phyloP scores from a whole-genome alignment of 805 yeast species.

The Diddensiella transvaalensis region DNA sequence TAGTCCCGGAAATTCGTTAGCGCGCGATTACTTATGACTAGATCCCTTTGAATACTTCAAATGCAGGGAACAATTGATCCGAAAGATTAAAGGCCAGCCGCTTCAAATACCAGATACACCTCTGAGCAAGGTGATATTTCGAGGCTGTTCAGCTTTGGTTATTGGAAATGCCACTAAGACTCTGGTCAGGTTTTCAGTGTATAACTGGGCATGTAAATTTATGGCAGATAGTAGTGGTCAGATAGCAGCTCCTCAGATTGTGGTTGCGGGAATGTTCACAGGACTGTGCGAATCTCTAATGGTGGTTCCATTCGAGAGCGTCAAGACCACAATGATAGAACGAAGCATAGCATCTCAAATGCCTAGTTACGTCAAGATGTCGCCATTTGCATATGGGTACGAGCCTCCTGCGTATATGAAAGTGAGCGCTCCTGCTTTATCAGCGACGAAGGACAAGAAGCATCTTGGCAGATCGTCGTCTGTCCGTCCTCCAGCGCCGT shows the following conservation, averaged over 20 bases:
- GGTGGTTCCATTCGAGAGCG: slow-evolving; percentile 82
- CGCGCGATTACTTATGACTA: slow-evolving; percentile 26
- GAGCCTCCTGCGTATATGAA: background rate
- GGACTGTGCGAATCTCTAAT: slow-evolving; percentile 73
- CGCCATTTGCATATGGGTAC: background rate
- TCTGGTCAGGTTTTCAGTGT: slow-evolving; percentile 65
- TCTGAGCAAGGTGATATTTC: slow-evolving; percentile 31
- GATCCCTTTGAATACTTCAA: slow-evolving; percentile 41
- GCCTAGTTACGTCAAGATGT: background rate
- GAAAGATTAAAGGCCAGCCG: slow-evolving; percentile 16
- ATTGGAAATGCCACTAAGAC: slow-evolving; percentile 73
- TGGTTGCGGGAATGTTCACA: slow-evolving; percentile 79
- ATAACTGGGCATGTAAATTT: slow-evolving; percentile 69
- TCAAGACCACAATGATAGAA: slow-evolving; percentile 29
- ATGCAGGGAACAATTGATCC: slow-evolving; percentile 34
- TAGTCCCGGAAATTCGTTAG: background rate
- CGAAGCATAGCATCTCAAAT: slow-evolving; percentile 9
- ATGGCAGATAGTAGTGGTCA: slow-evolving; percentile 57
- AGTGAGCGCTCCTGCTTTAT: background rate
- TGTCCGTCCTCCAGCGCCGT: slow-evolving; percentile 29
- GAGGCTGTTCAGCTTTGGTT: slow-evolving; percentile 74
- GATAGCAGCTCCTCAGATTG: slow-evolving; percentile 64
- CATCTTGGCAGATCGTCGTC: slow-evolving; percentile 11
- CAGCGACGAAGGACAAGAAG: slow-evolving; percentile 1
- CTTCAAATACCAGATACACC: slow-evolving; percentile 5